These are phyloP conservation scores for Aspergillus nanangensis DNA, from an alignment of 495 filamentous ascomycete genomes.

Conservation along the genomic window DNA sequence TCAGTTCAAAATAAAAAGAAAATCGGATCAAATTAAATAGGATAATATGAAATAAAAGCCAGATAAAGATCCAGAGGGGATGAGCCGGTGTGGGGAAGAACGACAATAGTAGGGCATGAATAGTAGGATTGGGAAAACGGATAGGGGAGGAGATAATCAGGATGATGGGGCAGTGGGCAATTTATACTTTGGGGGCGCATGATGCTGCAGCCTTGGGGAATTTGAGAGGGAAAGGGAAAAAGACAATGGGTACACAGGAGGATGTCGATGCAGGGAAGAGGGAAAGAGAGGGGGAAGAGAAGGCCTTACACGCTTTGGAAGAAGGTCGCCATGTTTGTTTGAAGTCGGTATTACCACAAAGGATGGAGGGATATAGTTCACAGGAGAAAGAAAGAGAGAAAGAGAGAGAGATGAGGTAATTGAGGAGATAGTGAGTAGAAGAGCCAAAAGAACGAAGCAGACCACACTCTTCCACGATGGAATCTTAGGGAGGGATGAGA, in stretches of 20 bases:
- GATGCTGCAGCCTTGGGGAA: conserved; percentile 17
- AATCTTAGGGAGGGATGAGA: too few relatives aligned
- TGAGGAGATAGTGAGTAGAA: conserved; percentile 1
- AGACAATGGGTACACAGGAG: too few relatives aligned
- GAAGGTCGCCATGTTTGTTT: conserved; percentile 63
- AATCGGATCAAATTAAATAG: background rate
- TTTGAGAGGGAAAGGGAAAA: conserved; percentile 11
- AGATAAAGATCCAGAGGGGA: conserved; percentile 3
- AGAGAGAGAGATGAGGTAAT: conserved; percentile 16
- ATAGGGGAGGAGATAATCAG: background rate
- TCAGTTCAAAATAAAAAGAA: conserved; percentile 38
- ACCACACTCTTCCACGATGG: conserved; percentile 1
- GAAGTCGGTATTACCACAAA: background rate
- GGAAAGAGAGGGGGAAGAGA: conserved; percentile 8
- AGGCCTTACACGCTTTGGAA: conserved; percentile 75
- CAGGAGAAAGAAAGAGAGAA: background rate
- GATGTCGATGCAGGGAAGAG: too few relatives aligned
- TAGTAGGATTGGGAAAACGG: background rate
- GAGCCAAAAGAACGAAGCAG: conserved; percentile 7
- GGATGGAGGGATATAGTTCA: background rate
- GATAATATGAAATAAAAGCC: background rate
- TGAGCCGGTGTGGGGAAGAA: conserved; percentile 1
- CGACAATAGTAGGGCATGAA: too few relatives aligned
- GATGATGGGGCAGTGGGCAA: conserved; percentile 4
- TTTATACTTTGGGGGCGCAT: conserved; percentile 21